A percentile compares a stretch with the other conserved stretches of the same genome.
Conservation (phyloP, 495 filamentous ascomycete species). For the Aspergillus mulundensis region DNA sequence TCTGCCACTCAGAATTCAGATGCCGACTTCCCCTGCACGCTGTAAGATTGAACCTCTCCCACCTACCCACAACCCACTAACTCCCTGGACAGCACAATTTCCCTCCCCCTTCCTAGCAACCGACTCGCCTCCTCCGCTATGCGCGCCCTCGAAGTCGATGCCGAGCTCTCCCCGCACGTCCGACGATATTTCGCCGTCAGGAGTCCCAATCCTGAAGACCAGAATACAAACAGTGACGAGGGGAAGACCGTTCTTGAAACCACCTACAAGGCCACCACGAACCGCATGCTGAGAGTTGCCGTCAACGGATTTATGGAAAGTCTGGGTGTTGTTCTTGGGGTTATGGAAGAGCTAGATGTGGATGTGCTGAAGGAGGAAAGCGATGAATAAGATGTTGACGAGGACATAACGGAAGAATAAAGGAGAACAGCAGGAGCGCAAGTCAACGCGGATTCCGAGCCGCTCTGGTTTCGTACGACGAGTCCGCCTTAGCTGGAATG, state of each 20-base stretch:
- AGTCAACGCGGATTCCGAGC: too few species aligned
- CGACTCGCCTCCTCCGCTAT: constrained; percentile 75
- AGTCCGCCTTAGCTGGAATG: background rate
- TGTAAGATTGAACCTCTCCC: constrained; percentile 48
- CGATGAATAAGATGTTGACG: constrained; percentile 20
- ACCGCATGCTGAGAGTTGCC: constrained; percentile 92
- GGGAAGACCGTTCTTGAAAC: constrained; percentile 60
- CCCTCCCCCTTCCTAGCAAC: constrained; percentile 77
- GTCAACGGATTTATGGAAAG: constrained; percentile 99
- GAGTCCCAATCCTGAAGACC: constrained; percentile 26
- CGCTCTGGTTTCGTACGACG: too few species aligned
- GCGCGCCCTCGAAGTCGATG: constrained; percentile 75
- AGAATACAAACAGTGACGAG: constrained; percentile 26
- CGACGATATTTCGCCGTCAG: constrained; percentile 62
- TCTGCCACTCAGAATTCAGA: constrained; percentile 21
- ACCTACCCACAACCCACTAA: constrained; percentile 11
- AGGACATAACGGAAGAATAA: background rate
- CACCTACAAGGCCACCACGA: constrained; percentile 84
- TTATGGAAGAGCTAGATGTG: constrained; percentile 85
- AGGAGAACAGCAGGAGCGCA: background rate
- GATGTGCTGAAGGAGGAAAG: constrained; percentile 60
- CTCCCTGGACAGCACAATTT: constrained; percentile 57
- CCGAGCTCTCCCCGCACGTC: constrained; percentile 82
- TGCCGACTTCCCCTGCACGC: constrained; percentile 62
- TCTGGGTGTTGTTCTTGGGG: constrained; percentile 71